These are phyloP conservation scores for Calonectria pauciramosa DNA, from an alignment of 2,329 filamentous ascomycete genomes.

Conservation along the genomic window DNA sequence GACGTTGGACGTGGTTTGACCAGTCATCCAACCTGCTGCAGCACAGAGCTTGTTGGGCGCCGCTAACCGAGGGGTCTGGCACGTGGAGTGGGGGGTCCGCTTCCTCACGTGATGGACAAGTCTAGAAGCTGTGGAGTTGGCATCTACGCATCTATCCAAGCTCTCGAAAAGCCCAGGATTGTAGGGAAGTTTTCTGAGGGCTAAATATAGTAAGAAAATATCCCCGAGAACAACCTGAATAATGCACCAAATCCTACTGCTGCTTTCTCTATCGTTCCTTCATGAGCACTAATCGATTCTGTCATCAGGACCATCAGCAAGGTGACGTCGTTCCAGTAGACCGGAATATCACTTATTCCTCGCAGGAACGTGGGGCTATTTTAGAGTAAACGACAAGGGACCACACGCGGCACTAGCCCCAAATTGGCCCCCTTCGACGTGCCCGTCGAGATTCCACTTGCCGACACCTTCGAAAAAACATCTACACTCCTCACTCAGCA, in stretches of 20 bases:
- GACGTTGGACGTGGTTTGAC: conserved; percentile 23
- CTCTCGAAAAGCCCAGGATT: not conserved
- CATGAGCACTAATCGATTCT: not conserved
- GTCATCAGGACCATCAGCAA: not conserved
- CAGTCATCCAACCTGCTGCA: conserved; percentile 28
- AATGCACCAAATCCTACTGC: not conserved
- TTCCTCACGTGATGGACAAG: conserved; percentile 37
- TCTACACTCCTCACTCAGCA: conserved; percentile 40
- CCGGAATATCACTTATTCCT: conserved; percentile 47
- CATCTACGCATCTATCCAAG: not conserved
- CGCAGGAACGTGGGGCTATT: conserved; percentile 36
- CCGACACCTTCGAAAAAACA: conserved; percentile 51
- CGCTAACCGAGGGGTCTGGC: conserved; percentile 49
- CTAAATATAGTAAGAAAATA: not conserved
- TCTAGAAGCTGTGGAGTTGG: not conserved
- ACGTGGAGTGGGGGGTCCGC: conserved; percentile 39
- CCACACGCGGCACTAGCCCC: conserved; percentile 49
- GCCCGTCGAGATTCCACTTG: conserved; percentile 52
- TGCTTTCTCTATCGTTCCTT: not conserved
- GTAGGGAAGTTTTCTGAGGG: not conserved
- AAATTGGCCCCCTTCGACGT: conserved; percentile 50
- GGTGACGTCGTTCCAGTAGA: conserved; percentile 42
- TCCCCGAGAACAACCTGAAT: not conserved
- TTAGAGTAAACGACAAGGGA: conserved; percentile 36
- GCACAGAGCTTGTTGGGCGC: conserved; percentile 43